Percentiles rank a stretch among this genome's conserved stretches.
Conservation (phyloP, 176 grass and related monocot genomes). For the Phyllostachys edulis region DNA sequence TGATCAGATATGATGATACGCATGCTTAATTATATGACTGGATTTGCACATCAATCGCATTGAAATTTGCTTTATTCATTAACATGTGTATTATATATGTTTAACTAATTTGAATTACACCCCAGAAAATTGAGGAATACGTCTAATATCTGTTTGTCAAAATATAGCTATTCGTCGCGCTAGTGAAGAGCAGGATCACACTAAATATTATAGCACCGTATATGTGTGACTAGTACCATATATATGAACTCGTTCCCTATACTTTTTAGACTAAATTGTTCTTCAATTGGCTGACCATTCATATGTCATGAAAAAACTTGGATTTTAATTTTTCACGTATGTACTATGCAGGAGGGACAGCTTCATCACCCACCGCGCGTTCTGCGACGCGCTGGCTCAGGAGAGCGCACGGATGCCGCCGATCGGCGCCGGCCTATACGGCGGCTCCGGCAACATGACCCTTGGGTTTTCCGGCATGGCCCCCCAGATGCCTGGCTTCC, state of each 20-base stretch:
- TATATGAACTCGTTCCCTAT: background rate
- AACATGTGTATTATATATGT: background rate
- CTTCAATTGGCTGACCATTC: background rate
- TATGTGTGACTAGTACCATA: background rate
- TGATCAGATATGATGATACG: background rate
- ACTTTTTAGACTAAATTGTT: background rate
- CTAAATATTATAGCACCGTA: background rate
- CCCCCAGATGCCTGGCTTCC: constrained; percentile 42
- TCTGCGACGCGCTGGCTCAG: constrained; percentile 93
- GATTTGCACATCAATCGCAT: background rate
- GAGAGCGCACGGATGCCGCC: constrained; percentile 66
- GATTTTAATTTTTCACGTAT: background rate
- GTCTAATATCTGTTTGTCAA: background rate
- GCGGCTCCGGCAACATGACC: constrained; percentile 47
- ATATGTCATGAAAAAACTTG: background rate
- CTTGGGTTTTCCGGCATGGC: constrained; percentile 47
- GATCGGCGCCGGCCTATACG: constrained; percentile 54
- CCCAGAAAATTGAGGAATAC: background rate
- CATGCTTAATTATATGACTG: background rate
- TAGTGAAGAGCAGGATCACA: background rate
- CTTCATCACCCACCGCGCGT: constrained; percentile 97
- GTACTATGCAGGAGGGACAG: constrained; percentile 82
- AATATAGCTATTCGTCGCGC: background rate
- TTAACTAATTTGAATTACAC: background rate
- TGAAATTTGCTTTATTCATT: background rate